Evolutionary conservation across 2,329 filamentous ascomycete species (phyloP), one percentile per base, ranked within the genome.

Genomic region (Hypoxylon sp.): DNA sequence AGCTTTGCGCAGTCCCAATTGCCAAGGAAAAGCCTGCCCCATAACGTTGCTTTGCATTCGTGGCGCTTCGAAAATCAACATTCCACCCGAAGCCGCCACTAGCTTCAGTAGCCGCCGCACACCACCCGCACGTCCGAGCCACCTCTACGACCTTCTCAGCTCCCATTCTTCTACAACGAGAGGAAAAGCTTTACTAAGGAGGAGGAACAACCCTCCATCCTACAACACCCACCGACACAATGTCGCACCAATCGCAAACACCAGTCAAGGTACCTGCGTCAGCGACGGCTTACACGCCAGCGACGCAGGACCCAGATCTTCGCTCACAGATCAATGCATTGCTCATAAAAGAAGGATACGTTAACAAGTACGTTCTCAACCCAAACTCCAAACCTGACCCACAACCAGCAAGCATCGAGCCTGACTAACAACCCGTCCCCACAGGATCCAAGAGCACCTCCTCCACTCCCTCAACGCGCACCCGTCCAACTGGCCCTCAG

Each of bases 371-470:
- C 55, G 79, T 65, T 23, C n/a, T 14, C 32, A 34, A 12, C 39
- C 29, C 14, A 14, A 25, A 21, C 46, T 14, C n/a, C 21, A 5
- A n/a, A 46, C 9, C 43, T n/a, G 27, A 46, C 27, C 46, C 27
- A 21, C 23, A 12, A 27, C 23, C 8, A 32, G 21, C 1, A 6
- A 32, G 37, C 37, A 50, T 12, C 3, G 3, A 50, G 63, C 67
- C 27, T 32, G 39, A 52, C 53, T 57, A 61, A 69, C 37, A 37
- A 59, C 60, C 16, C 55, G 41, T 29, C 21, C 60, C 29, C 12
- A 11, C 74, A 89, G 88, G 71, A 90, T 90, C 71, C 87, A 90
- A 81, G 87, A 90, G 61, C 79, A 83, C 45, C 84, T 90, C 74
- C 84, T 90, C 43, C 87, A 90, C 78, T 77, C 85, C 65, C 85